phyloP scores from a whole-genome alignment of 2,329 filamentous ascomycete species.

The Phialocephala sp. region DNA sequence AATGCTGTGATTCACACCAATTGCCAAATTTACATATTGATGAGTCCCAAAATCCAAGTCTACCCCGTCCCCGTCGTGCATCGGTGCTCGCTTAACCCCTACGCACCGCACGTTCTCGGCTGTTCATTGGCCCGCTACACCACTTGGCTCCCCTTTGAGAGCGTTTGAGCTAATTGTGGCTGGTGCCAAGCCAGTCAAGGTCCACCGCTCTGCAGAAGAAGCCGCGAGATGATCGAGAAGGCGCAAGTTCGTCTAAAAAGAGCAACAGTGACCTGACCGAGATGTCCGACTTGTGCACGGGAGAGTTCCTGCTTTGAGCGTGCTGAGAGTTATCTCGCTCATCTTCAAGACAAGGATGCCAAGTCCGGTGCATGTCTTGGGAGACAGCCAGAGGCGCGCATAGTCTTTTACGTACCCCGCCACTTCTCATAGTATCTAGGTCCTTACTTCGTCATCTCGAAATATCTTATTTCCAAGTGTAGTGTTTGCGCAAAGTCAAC shows the following conservation, averaged over 20 bases:
- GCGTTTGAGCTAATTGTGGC: conserved; percentile 5
- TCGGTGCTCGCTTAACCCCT: not conserved
- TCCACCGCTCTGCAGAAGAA: not conserved
- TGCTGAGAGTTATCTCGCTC: conserved; percentile 7
- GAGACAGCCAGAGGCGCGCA: not conserved
- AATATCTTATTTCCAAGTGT: not conserved
- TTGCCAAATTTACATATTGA: no score
- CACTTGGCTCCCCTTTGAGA: not conserved
- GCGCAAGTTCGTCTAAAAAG: not conserved
- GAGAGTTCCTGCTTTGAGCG: not conserved
- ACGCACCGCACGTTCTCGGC: not conserved
- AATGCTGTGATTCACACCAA: no score
- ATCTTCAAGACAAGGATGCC: not conserved
- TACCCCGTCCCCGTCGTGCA: not conserved
- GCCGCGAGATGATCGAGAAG: not conserved
- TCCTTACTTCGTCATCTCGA: not conserved
- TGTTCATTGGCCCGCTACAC: conserved; percentile 3
- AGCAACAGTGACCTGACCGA: not conserved
- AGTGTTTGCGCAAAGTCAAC: not conserved
- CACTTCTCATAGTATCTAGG: not conserved
- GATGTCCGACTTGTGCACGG: not conserved
- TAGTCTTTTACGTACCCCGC: not conserved
- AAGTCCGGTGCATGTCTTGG: not conserved
- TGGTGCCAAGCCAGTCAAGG: not conserved
- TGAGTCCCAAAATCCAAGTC: not conserved